A percentile compares a stretch with the other conserved stretches of the same genome.
phyloP scores from a whole-genome alignment of 2,329 filamentous ascomycete species.

The Fusarium sp. region DNA sequence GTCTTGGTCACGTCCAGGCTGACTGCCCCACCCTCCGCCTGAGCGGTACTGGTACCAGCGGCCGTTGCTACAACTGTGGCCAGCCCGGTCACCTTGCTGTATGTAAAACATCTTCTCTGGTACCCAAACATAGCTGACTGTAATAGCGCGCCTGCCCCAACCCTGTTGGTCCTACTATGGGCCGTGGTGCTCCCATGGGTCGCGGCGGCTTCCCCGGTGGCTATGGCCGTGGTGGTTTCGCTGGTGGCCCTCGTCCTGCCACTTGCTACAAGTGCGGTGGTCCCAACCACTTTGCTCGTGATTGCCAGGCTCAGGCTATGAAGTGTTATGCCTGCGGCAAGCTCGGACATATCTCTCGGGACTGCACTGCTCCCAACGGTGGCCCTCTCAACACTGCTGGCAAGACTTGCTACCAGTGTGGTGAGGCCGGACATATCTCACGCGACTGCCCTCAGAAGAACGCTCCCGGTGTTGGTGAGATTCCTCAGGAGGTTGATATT shows the following conservation, averaged over 20 bases:
- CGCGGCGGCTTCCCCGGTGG: conserved; percentile 77
- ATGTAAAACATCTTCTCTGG: conserved; percentile 53
- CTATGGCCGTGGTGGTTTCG: conserved; percentile 80
- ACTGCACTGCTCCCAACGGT: conserved; percentile 97
- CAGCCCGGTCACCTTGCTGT: conserved; percentile 92
- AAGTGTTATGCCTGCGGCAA: conserved; percentile 99
- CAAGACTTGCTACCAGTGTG: conserved; percentile 99
- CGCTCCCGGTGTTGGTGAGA: conserved; percentile 60
- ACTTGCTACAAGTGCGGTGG: conserved; percentile 83
- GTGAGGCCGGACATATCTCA: conserved; percentile 95
- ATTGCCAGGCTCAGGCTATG: conserved; percentile 98
- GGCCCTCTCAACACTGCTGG: conserved; percentile 94
- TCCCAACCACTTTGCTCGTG: conserved; percentile 97
- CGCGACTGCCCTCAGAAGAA: conserved; percentile 89
- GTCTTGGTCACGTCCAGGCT: conserved; percentile 96
- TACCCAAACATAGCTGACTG: conserved; percentile 28
- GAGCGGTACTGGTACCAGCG: conserved; percentile 83
- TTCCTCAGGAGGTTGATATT: conserved; percentile 59
- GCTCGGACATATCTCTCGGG: conserved; percentile 90
- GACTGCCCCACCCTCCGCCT: conserved; percentile 97
- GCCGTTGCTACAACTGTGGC: conserved; percentile 97
- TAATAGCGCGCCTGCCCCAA: conserved; percentile 83
- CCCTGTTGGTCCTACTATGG: conserved; percentile 71
- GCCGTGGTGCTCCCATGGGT: conserved; percentile 74
- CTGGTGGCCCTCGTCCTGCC: conserved; percentile 74